Evolutionary conservation across 1,284 basidiomycete species (phyloP), one percentile per base, ranked within the genome.

Genomic region (Ganoderma resinaceum): DNA sequence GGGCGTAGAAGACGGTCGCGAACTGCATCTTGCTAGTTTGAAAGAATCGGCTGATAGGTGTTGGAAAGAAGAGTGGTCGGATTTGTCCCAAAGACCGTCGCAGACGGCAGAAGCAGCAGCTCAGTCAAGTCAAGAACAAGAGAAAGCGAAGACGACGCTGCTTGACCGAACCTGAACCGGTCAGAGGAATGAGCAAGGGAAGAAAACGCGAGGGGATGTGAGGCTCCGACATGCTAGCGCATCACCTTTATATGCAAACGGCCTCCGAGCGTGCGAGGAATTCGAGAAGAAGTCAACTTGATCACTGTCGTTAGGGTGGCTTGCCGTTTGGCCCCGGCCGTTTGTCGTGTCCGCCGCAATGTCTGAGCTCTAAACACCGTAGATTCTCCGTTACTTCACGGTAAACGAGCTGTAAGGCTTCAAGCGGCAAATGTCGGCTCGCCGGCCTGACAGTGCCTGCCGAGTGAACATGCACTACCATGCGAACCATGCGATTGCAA

Each of bases 91-190:
- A 70, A 70, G 71, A 72, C 69, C 69, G 71, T 70, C 71, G 66
- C 69, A 70, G 71, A 72, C 71, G 69, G 69, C 65, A 66, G 59
- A 72, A 69, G 69, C 69, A 72, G 71, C 69, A 63, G 65, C 66
- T 64, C 64, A 61, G 63, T 65, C 66, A 42, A 70, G 40, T 42
- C 16, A 55, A 53, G 57, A 61, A 66, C 62, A 64, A 63, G 64
- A 65, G 57, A 62, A 60, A 71, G 59, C 53, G 35, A 62, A 53
- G 55, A 49, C 42, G 62, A 46, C 43, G 67, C 69, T 72, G 71
- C 69, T 70, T 66, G 67, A 72, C 67, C 71, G 61, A 70, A 66
- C 67, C 69, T 70, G 71, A 70, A 68, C 71, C 69, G 71, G 71
- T 70, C 69, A 72, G 67, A 66, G 71, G 69, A 72, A 72, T 26